A percentile compares a stretch with the other conserved stretches of the same genome.
Evolutionary conservation across 2,329 filamentous ascomycete species (phyloP).

Genomic region (Diaporthe sp.): DNA sequence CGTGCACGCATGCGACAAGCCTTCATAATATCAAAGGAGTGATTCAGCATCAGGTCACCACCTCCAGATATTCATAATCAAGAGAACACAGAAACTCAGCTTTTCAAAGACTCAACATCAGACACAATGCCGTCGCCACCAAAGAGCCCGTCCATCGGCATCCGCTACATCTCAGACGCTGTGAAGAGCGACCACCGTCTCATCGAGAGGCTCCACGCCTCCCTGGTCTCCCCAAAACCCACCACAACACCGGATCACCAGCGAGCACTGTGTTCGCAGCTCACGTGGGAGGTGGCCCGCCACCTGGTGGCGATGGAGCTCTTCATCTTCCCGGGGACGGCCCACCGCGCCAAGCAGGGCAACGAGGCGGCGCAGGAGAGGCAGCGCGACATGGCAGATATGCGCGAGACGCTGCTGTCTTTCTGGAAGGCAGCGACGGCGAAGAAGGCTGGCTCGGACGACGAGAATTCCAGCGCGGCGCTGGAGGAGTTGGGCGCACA

Average conservation of each 20-base stretch:
- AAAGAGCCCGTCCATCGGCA: slow-evolving; percentile 13
- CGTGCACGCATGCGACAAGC: background rate
- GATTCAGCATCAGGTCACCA: background rate
- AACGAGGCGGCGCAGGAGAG: slow-evolving; percentile 9
- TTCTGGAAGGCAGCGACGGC: background rate
- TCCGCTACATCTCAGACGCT: slow-evolving; percentile 38
- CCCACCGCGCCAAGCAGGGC: slow-evolving; percentile 24
- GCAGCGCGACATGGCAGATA: slow-evolving; percentile 7
- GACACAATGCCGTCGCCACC: slow-evolving; percentile 6
- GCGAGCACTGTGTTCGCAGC: slow-evolving; percentile 6
- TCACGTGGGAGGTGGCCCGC: slow-evolving; percentile 36
- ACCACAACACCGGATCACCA: background rate
- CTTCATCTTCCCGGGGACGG: slow-evolving; percentile 36
- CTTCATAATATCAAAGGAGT: background rate
- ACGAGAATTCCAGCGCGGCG: background rate
- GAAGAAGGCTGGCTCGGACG: background rate
- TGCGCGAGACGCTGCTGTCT: background rate
- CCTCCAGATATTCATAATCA: background rate
- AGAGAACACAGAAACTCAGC: background rate
- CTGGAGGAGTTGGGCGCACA: background rate
- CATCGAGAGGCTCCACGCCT: slow-evolving; percentile 29
- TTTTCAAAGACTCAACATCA: background rate
- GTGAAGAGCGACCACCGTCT: slow-evolving; percentile 37
- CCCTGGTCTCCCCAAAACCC: background rate
- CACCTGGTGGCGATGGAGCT: slow-evolving; percentile 34